phyloP scores from a whole-genome alignment of 2,329 filamentous ascomycete genomes.

The Bertia moriformis region DNA sequence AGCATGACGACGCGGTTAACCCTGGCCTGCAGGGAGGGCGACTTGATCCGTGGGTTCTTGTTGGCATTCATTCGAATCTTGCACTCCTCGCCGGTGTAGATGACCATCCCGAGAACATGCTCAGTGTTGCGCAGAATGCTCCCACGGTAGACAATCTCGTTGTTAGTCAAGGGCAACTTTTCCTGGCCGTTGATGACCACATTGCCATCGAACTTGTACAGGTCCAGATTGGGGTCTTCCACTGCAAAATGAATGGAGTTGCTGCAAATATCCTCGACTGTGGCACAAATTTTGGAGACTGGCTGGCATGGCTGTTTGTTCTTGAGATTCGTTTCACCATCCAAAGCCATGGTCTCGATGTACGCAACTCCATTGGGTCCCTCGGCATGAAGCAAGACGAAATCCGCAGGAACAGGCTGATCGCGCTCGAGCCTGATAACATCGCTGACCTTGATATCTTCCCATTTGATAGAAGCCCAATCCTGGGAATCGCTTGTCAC shows the following conservation, averaged over 20 bases:
- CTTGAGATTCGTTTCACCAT: slow-evolving; percentile 66
- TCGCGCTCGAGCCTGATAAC: slow-evolving; percentile 62
- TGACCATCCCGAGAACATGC: slow-evolving; percentile 61
- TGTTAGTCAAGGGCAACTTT: slow-evolving; percentile 58
- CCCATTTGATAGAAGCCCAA: slow-evolving; percentile 63
- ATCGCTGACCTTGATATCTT: slow-evolving; percentile 67
- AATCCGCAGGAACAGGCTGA: slow-evolving; percentile 64
- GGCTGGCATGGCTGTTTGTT: slow-evolving; percentile 46
- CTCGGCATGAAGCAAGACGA: slow-evolving; percentile 59
- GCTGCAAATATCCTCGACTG: slow-evolving; percentile 31
- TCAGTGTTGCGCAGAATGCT: slow-evolving; percentile 69
- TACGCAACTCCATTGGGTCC: slow-evolving; percentile 67
- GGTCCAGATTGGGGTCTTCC: slow-evolving; percentile 59
- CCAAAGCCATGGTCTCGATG: slow-evolving; percentile 66
- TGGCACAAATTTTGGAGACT: slow-evolving; percentile 43
- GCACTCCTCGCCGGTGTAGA: slow-evolving; percentile 87
- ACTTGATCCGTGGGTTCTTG: slow-evolving; percentile 75
- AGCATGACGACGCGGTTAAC: slow-evolving; percentile 77
- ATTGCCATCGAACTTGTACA: slow-evolving; percentile 62
- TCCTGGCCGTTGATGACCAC: slow-evolving; percentile 36
- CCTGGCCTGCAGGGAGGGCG: slow-evolving; percentile 63
- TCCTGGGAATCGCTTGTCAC: background rate
- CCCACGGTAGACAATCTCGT: slow-evolving; percentile 70
- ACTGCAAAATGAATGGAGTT: slow-evolving; percentile 49
- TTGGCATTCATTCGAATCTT: slow-evolving; percentile 96